A percentile compares a stretch with the other conserved stretches of the same genome.
phyloP scores from a whole-genome alignment of 2,329 filamentous ascomycete genomes.

The Botryotinia narcissicola region DNA sequence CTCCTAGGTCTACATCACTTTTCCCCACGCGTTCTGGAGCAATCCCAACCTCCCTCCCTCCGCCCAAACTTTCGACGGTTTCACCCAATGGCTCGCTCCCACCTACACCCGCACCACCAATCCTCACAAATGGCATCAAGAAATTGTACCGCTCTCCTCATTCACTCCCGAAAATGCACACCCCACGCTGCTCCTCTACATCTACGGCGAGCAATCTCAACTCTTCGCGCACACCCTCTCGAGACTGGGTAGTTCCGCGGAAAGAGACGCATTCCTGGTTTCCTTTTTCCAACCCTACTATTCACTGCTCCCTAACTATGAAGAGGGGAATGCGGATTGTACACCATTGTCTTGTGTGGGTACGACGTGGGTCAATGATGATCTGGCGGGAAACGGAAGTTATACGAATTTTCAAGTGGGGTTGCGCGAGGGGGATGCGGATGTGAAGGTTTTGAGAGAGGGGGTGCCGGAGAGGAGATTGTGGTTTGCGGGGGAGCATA shows the following conservation, averaged over 20 bases:
- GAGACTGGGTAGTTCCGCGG: slow-evolving; percentile 22
- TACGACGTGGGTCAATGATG: slow-evolving; percentile 65
- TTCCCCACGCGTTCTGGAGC: slow-evolving; percentile 62
- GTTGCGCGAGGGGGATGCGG: slow-evolving; percentile 53
- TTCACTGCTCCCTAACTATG: slow-evolving; percentile 59
- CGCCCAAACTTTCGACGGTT: slow-evolving; percentile 42
- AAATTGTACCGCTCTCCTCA: slow-evolving; percentile 60
- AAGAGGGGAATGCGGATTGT: slow-evolving; percentile 45
- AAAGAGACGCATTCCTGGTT: slow-evolving; percentile 36
- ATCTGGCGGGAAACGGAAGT: slow-evolving; percentile 63
- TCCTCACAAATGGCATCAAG: slow-evolving; percentile 55
- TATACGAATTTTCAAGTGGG: slow-evolving; percentile 69
- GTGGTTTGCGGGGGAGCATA: slow-evolving; percentile 75
- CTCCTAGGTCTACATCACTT: slow-evolving; percentile 47
- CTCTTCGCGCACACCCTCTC: slow-evolving; percentile 36
- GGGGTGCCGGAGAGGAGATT: slow-evolving; percentile 26
- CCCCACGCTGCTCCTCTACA: slow-evolving; percentile 68
- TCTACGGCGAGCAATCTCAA: slow-evolving; percentile 46
- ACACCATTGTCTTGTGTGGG: slow-evolving; percentile 54
- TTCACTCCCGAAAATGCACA: slow-evolving; percentile 50
- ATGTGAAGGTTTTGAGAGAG: slow-evolving; percentile 53
- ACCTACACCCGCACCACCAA: slow-evolving; percentile 52
- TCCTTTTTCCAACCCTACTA: slow-evolving; percentile 63
- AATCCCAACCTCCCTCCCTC: slow-evolving; percentile 9
- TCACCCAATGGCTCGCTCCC: slow-evolving; percentile 60